Percentiles rank a stretch among this genome's conserved stretches.
Evolutionary conservation across 352 stramenopile genomes (phyloP).

Genomic region (Globisporangium middletonii): DNA sequence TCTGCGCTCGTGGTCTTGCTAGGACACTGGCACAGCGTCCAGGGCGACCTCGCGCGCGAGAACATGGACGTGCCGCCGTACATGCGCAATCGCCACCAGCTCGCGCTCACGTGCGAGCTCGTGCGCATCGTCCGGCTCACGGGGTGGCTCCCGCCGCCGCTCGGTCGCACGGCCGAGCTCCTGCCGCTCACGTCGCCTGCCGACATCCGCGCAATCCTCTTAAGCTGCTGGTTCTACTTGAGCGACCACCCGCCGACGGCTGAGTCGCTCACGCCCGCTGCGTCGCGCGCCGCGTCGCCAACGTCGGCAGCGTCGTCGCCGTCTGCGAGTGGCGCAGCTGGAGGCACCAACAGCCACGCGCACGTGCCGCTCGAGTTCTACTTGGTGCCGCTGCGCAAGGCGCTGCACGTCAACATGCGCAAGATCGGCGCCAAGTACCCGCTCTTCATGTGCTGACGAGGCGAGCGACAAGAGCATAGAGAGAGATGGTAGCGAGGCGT

Average conservation of each 20-base stretch:
- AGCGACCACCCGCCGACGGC: conserved; percentile 57
- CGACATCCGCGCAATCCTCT: conserved; percentile 74
- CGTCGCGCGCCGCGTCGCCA: conserved; percentile 36
- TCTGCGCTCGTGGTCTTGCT: conserved; percentile 66
- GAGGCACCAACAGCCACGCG: conserved; percentile 7
- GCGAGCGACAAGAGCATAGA: background rate
- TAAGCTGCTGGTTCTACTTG: conserved; percentile 83
- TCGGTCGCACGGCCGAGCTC: conserved; percentile 49
- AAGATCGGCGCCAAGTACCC: conserved; percentile 68
- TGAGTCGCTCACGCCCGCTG: conserved; percentile 26
- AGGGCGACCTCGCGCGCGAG: conserved; percentile 49
- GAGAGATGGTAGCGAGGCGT: too few species aligned
- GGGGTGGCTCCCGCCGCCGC: conserved; percentile 48
- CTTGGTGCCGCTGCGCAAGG: conserved; percentile 66
- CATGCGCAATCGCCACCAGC: conserved; percentile 70
- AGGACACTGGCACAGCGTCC: conserved; percentile 81
- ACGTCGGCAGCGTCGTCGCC: conserved; percentile 43
- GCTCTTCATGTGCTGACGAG: conserved; percentile 60
- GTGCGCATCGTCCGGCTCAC: conserved; percentile 52
- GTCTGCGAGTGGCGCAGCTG: conserved; percentile 11
- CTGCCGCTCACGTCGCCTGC: conserved; percentile 57
- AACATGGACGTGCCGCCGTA: conserved; percentile 80
- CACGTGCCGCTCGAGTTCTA: conserved; percentile 71
- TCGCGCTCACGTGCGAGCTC: conserved; percentile 58
- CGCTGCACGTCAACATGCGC: conserved; percentile 70